Evolutionary conservation across 805 yeast species (phyloP).

Genomic region (Wickerhamomyces hampshirensis): DNA sequence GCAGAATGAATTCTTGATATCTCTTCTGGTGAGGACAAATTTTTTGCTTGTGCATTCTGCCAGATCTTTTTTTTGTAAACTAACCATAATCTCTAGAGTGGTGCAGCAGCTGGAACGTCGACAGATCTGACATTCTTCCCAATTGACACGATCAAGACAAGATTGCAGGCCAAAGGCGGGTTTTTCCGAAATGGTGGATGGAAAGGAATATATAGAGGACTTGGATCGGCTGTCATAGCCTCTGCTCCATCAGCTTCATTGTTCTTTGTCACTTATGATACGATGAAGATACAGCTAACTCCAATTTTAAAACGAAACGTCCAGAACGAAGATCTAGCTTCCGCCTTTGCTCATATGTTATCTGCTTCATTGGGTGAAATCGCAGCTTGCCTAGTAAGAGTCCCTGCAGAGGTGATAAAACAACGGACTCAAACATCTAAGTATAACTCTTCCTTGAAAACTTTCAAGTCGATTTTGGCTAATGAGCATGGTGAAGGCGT

Average conservation of each 20-base stretch:
- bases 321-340: slow-evolving; percentile 23
- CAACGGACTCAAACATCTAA: slow-evolving; percentile 85
- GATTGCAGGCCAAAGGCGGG: slow-evolving; percentile 94
- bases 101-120: slow-evolving; percentile 95
- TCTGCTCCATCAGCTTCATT: slow-evolving; percentile 87
- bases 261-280: slow-evolving; percentile 81
- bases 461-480: slow-evolving; percentile 55
- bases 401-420: slow-evolving; percentile 94
- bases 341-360: slow-evolving; percentile 67
- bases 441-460: slow-evolving; percentile 51
- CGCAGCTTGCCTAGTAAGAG: slow-evolving; percentile 90
- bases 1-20: slow-evolving; percentile 18
- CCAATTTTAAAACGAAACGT: slow-evolving; percentile 30
- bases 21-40: slow-evolving; percentile 17
- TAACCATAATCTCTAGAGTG: slow-evolving; percentile 46
- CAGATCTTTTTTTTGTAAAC: background rate
- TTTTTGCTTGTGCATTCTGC: background rate
- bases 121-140: slow-evolving; percentile 95
- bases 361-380: slow-evolving; percentile 89
- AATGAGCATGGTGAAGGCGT: slow-evolving; percentile 77
- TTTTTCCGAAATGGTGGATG: slow-evolving; percentile 92
- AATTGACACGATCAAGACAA: slow-evolving; percentile 89
- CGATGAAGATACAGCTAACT: slow-evolving; percentile 47
- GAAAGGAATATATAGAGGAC: slow-evolving; percentile 83
- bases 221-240: slow-evolving; percentile 91